Conservation (phyloP, 2,329 filamentous ascomycete genomes). For the Elsinoe ampelina region DNA sequence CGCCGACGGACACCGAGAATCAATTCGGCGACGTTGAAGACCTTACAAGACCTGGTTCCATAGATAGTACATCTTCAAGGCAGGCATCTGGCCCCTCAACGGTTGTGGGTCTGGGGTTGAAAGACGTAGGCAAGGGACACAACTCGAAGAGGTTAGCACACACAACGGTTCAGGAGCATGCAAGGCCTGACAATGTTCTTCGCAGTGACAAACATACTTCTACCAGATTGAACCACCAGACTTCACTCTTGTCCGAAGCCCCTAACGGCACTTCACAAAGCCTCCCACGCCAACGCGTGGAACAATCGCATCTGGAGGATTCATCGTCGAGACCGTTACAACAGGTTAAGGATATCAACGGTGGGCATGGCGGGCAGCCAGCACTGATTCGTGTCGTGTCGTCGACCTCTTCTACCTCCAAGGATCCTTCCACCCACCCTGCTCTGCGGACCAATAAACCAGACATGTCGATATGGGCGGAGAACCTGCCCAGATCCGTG, state of each 20-base stretch:
- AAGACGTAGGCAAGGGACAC: slow-evolving; percentile 19
- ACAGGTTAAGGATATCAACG: slow-evolving; percentile 16
- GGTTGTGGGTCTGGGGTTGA: slow-evolving; percentile 26
- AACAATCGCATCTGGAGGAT: slow-evolving; percentile 9
- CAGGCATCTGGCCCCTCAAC: slow-evolving; percentile 22
- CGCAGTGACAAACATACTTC: slow-evolving; percentile 5
- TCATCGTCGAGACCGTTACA: slow-evolving; percentile 15
- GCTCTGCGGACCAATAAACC: slow-evolving; percentile 21
- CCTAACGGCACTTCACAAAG: not conserved
- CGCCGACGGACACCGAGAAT: slow-evolving; percentile 36
- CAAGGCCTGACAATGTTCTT: slow-evolving; percentile 7
- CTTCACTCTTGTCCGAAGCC: slow-evolving; percentile 1
- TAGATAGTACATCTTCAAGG: slow-evolving; percentile 25
- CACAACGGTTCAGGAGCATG: slow-evolving; percentile 11
- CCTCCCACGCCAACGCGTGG: slow-evolving; percentile 6
- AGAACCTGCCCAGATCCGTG: slow-evolving; percentile 27
- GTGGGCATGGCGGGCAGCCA: slow-evolving; percentile 13
- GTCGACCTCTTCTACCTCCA: slow-evolving; percentile 13
- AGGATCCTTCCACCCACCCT: slow-evolving; percentile 17
- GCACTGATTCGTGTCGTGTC: slow-evolving; percentile 12
- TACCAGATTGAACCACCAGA: slow-evolving; percentile 4
- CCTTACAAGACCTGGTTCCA: slow-evolving; percentile 25
- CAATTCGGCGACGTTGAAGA: slow-evolving; percentile 22
- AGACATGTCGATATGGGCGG: slow-evolving; percentile 27
- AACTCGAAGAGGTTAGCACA: slow-evolving; percentile 15